Evolutionary conservation across 2,329 filamentous ascomycete species (phyloP).

Genomic region (Diplocarpon rosae): DNA sequence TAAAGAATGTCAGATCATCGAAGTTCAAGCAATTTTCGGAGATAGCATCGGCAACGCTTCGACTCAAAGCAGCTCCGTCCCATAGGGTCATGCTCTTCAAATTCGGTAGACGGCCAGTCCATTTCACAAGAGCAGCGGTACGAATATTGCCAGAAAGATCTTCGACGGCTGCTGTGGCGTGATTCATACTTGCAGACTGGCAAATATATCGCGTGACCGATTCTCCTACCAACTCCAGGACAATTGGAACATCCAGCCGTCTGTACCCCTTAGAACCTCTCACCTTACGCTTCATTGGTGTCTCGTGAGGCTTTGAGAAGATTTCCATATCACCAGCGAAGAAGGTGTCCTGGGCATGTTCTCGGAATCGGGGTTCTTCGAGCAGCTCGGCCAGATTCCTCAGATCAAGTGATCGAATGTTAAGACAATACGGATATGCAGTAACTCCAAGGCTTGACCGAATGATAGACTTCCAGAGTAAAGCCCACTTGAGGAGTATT

Average conservation of each 20-base stretch:
- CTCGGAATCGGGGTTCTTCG: conserved; percentile 35
- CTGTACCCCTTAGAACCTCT: conserved; percentile 14
- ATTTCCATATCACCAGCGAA: conserved; percentile 31
- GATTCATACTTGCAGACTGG: conserved; percentile 29
- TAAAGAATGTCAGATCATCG: conserved; percentile 46
- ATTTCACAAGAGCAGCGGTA: conserved; percentile 41
- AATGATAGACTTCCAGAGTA: conserved; percentile 58
- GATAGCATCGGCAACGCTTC: conserved; percentile 43
- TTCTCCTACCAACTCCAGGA: conserved; percentile 40
- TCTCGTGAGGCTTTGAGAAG: conserved; percentile 26
- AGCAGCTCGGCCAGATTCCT: conserved; percentile 49
- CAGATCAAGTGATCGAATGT: conserved; percentile 53
- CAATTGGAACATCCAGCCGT: conserved; percentile 28
- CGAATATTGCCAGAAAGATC: conserved; percentile 45
- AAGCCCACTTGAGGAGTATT: conserved; percentile 40
- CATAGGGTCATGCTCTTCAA: conserved; percentile 49
- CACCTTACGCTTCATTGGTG: conserved; percentile 20
- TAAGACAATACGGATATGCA: conserved; percentile 57
- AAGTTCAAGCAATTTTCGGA: conserved; percentile 49
- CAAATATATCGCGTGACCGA: conserved; percentile 43
- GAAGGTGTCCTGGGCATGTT: conserved; percentile 27
- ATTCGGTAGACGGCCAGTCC: conserved; percentile 47
- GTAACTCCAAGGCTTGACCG: conserved; percentile 52
- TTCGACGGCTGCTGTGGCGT: conserved; percentile 42
- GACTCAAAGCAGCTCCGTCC: conserved; percentile 47